Conservation (phyloP, 305 asterid genomes). For the Fraxinus xanthoxyloides region DNA sequence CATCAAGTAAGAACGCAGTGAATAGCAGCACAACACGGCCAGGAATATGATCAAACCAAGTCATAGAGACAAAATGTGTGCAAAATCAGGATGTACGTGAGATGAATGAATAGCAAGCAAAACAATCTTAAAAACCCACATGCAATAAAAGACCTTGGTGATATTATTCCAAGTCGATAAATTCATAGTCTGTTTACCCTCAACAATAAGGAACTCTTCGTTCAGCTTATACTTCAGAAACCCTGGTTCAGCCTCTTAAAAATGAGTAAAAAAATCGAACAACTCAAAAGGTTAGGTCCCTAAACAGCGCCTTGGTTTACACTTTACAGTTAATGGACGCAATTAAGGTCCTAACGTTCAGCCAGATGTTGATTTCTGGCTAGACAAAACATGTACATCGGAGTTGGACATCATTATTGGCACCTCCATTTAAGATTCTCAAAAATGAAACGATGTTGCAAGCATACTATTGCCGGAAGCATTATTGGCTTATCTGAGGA, state of each 20-base stretch:
- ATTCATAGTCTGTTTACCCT: not conserved
- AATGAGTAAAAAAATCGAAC: not conserved
- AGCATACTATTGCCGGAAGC: not conserved
- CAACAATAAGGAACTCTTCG: not conserved
- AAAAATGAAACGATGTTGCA: not conserved
- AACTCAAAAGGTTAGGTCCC: not conserved
- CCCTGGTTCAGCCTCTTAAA: not conserved
- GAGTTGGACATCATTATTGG: not conserved
- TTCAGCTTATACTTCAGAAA: not conserved
- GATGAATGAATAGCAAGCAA: not conserved
- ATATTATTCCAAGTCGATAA: not conserved
- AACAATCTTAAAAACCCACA: not conserved
- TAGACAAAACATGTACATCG: not conserved
- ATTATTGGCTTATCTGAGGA: not conserved
- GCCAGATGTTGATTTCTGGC: not conserved
- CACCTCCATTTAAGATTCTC: not conserved
- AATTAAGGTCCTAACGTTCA: not conserved
- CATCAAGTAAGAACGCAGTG: slow-evolving; percentile 4
- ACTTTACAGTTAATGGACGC: not conserved
- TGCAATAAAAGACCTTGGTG: not conserved
- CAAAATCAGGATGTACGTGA: not conserved
- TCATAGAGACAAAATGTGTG: not conserved
- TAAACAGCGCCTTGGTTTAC: not conserved
- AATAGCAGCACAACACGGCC: not conserved
- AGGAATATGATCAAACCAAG: not conserved